Evolutionary conservation across 352 stramenopile species (phyloP).

Genomic region (Globisporangium megalacanthum): DNA sequence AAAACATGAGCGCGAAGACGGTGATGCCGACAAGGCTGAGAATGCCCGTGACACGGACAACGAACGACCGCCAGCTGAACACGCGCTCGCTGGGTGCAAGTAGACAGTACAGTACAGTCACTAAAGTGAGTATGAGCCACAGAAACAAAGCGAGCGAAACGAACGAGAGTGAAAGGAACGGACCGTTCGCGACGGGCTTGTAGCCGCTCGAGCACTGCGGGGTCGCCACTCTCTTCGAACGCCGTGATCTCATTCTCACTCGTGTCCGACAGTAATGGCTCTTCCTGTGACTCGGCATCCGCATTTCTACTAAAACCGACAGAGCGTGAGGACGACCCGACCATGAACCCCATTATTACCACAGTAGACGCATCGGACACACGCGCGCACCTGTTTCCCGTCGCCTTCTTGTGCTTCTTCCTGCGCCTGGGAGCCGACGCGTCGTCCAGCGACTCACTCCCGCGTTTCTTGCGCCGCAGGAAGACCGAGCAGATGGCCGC

Average conservation of each 20-base stretch:
- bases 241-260: slow-evolving; percentile 43
- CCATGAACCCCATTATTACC: background rate
- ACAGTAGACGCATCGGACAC: background rate
- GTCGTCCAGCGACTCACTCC: background rate
- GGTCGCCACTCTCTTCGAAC: slow-evolving; percentile 61
- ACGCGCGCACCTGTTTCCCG: background rate
- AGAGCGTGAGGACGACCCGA: no score
- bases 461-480: slow-evolving; percentile 21
- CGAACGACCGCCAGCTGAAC: slow-evolving; percentile 48
- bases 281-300: slow-evolving; percentile 29
- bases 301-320: slow-evolving; percentile 13
- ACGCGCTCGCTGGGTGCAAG: slow-evolving; percentile 23
- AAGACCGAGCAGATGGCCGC: slow-evolving; percentile 77
- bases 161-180: background rate
- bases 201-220: slow-evolving; percentile 45
- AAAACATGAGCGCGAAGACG: slow-evolving; percentile 81
- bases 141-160: background rate
- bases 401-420: slow-evolving; percentile 30
- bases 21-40: slow-evolving; percentile 48
- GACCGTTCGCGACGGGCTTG: slow-evolving; percentile 32
- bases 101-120: background rate
- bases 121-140: background rate
- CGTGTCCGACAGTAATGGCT: slow-evolving; percentile 48
- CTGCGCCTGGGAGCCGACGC: background rate
- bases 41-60: slow-evolving; percentile 49